Evolutionary conservation across 495 filamentous ascomycete genomes (phyloP).

Genomic region (Glonium stellatum): DNA sequence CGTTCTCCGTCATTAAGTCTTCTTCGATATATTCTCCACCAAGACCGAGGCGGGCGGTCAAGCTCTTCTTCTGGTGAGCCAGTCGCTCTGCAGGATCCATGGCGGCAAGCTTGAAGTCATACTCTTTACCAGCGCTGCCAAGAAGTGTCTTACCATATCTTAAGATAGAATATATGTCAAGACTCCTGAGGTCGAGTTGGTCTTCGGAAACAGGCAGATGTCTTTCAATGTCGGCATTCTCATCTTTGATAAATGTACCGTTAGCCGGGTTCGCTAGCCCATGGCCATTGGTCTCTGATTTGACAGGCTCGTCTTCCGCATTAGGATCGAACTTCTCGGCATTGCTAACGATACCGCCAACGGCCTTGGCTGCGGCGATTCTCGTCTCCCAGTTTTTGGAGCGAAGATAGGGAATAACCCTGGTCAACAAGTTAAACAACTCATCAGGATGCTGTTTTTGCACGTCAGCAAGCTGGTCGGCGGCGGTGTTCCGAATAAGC

Average conservation of each 20-base stretch:
- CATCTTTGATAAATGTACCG: conserved; percentile 29
- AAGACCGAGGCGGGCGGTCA: conserved; percentile 76
- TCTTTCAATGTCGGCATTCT: conserved; percentile 30
- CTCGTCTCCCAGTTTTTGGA: conserved; percentile 95
- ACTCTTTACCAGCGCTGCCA: conserved; percentile 74
- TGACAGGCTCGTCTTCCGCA: conserved; percentile 46
- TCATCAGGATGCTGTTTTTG: conserved; percentile 97
- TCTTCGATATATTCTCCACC: conserved; percentile 80
- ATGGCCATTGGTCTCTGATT: conserved; percentile 21
- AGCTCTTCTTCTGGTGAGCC: conserved; percentile 78
- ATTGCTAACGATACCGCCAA: conserved; percentile 87
- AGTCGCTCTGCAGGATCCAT: conserved; percentile 76
- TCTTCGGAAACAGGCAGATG: conserved; percentile 42
- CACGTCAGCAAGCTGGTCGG: conserved; percentile 91
- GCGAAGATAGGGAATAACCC: conserved; percentile 84
- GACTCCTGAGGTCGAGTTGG: conserved; percentile 60
- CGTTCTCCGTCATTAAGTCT: conserved; percentile 61
- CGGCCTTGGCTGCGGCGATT: conserved; percentile 81
- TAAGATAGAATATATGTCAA: conserved; percentile 74
- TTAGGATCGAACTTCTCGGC: conserved; percentile 86
- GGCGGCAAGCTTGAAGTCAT: conserved; percentile 70
- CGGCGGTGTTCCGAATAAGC: conserved; percentile 90
- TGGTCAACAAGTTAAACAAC: conserved; percentile 91
- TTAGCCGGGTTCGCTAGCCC: conserved; percentile 5
- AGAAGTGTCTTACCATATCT: conserved; percentile 74